Evolutionary conservation across 805 yeast genomes (phyloP), one percentile per base, ranked within the genome.

Genomic region (Sungouiella thailandica): DNA sequence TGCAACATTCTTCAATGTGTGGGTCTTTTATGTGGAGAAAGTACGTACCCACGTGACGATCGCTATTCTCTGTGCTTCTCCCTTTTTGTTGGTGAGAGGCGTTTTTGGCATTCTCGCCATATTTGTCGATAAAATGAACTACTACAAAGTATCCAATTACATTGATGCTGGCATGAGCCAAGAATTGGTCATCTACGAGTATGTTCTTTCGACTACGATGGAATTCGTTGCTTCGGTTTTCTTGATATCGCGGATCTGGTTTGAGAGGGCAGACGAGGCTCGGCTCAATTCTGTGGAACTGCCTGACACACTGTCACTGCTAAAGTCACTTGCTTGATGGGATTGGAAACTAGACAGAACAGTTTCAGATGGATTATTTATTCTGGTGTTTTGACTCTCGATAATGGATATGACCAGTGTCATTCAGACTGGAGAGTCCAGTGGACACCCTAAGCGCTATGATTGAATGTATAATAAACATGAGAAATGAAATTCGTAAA

Each of bases 31-130:
- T 19, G 29, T 22, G 13, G 52, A 52, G 23, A 41, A 40, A 11
- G 36, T 58, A 9, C 44, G 41, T 24, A 35, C 35, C 29, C 27
- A 31, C 19, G 28, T 31, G 17, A 28, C 48, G 3, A 37, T 31
- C 15, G 28, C 49, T 8, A 43, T 56, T 2, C 40, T 50, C 17
- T 11, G 43, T 2, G 44, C 50, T 4, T 37, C 49, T 14, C 64
- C 64, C 9, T 60, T 60, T 38, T 34, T 58, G 7, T 17, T 49
- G 3, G 51, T 54, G 4, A 43, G 65, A 37, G 64, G 64, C 33
- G 45, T 57, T 9, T 60, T 48, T 38, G 64, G 65, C 8, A 32
- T 58, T 3, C 31, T 60, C 23, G 46, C 63, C 9, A 53, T 56
- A 24, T 55, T 43, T 31, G 34, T 58, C 12, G 32, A 35, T 10